phyloP scores from a whole-genome alignment of 345 rosid genomes.

The Murraya koenigii region DNA sequence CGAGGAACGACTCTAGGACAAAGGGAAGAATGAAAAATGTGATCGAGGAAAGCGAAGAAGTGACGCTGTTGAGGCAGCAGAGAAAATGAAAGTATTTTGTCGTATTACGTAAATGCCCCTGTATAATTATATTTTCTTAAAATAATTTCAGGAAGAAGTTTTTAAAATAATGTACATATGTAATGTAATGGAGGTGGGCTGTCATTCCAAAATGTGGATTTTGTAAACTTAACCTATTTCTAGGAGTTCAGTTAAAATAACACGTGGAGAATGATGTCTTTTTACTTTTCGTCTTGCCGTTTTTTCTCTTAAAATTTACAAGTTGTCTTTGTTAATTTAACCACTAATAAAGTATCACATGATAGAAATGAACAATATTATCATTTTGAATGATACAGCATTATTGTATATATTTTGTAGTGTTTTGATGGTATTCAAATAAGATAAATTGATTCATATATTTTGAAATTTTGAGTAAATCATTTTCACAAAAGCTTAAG shows the following conservation, averaged over 20 bases:
- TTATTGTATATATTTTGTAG: too few species aligned
- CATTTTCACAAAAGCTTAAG: too few species aligned
- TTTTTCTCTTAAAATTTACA: not conserved
- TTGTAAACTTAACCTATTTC: not conserved
- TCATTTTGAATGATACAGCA: too few species aligned
- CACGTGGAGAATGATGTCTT: not conserved
- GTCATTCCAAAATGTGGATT: not conserved
- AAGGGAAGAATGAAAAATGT: not conserved
- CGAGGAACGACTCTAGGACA: constrained; percentile 11
- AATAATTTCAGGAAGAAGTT: not conserved
- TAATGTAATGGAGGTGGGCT: not conserved
- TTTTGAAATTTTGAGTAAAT: too few species aligned
- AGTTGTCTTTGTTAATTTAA: not conserved
- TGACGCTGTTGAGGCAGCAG: not conserved
- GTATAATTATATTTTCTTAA: not conserved
- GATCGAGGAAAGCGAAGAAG: not conserved
- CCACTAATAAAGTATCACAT: too few species aligned
- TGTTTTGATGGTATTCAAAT: too few species aligned
- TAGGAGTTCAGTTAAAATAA: not conserved
- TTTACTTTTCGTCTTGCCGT: too few species aligned
- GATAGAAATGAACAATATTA: too few species aligned
- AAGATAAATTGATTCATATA: too few species aligned
- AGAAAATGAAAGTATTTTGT: not conserved
- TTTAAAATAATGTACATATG: not conserved
- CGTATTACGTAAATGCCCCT: not conserved